Conservation (phyloP, 257 asterid genomes). For the Forsythia viridissima region DNA sequence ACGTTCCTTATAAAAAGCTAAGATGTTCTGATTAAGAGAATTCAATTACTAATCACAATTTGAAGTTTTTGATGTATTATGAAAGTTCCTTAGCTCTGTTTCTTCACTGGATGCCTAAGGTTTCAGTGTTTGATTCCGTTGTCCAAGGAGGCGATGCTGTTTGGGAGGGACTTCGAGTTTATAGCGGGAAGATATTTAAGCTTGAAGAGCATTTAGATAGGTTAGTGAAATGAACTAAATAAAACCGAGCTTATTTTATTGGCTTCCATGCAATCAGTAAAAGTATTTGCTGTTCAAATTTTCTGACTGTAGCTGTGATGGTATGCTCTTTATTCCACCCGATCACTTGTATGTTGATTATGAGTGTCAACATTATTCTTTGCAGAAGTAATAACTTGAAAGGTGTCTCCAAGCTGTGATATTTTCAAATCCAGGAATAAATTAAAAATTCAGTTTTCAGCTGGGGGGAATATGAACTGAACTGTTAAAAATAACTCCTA, state of each 20-base stretch:
- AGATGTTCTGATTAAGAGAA: constrained; percentile 1
- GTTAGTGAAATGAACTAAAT: constrained; percentile 35
- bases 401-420: too few relatives aligned
- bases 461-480: background rate
- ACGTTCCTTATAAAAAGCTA: constrained; percentile 10
- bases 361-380: background rate
- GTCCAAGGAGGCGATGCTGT: constrained; percentile 97
- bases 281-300: background rate
- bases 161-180: constrained; percentile 91
- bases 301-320: background rate
- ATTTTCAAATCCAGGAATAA: too few relatives aligned
- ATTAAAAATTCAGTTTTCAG: too few relatives aligned
- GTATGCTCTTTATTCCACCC: background rate
- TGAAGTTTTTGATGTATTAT: background rate
- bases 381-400: too few relatives aligned
- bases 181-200: constrained; percentile 71
- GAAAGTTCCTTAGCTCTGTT: background rate
- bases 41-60: background rate
- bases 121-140: constrained; percentile 89
- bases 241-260: background rate
- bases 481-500: background rate
- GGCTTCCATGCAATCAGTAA: background rate
- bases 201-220: constrained; percentile 91
- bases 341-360: background rate
- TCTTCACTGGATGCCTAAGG: constrained; percentile 40